A percentile compares a stretch with the other conserved stretches of the same genome.
phyloP scores from a whole-genome alignment of 257 asterid genomes.

The Scutellaria baicalensis region DNA sequence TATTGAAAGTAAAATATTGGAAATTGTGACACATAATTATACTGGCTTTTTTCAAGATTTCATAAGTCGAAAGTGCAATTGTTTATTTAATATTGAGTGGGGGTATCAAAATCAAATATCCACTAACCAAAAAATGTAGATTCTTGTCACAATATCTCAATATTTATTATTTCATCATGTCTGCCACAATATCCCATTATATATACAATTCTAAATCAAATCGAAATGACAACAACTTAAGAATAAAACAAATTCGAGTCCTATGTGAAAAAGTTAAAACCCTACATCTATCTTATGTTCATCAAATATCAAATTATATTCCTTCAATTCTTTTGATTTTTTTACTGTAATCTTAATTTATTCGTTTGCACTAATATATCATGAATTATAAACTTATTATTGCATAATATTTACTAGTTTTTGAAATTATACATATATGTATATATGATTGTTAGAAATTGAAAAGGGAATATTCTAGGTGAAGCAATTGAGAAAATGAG shows the following conservation, averaged over 20 bases:
- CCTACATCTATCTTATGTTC: background rate
- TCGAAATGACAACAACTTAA: conserved; percentile 5
- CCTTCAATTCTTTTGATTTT: too few species aligned
- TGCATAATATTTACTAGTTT: too few species aligned
- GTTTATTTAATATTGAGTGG: background rate
- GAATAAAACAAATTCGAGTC: background rate
- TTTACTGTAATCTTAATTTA: too few species aligned
- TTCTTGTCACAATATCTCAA: background rate
- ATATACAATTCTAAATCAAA: background rate
- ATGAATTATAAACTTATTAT: too few species aligned
- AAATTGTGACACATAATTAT: background rate
- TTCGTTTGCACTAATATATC: too few species aligned
- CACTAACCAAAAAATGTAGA: conserved; percentile 3
- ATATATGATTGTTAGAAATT: too few species aligned
- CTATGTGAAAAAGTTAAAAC: background rate
- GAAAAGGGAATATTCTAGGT: background rate
- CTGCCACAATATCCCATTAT: background rate
- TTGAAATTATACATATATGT: too few species aligned
- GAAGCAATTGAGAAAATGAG: background rate
- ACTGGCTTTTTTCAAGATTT: background rate
- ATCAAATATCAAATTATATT: background rate
- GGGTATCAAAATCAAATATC: conserved; percentile 9
- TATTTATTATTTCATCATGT: conserved; percentile 2
- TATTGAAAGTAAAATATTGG: too few species aligned
- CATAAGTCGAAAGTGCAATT: background rate